These are phyloP conservation scores for Aureobasidium vineae DNA, from an alignment of 2,329 filamentous ascomycete genomes.

Conservation along the genomic window DNA sequence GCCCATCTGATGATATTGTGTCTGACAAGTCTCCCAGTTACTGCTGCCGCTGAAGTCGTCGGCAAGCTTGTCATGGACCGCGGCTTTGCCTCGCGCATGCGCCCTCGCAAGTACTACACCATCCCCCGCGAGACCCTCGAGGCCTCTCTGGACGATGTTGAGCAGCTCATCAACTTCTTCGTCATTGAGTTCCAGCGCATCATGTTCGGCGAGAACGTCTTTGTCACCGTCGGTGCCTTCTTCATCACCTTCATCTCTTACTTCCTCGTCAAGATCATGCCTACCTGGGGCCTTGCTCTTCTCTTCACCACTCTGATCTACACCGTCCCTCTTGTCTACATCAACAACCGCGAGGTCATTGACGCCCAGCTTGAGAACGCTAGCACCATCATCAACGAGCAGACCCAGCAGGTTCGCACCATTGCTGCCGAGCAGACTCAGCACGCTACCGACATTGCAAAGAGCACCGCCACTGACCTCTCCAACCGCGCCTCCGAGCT, in stretches of 20 bases:
- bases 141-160: constrained; percentile 59
- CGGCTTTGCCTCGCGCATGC: constrained; percentile 60
- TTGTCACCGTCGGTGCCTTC: constrained; percentile 60
- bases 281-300: constrained; percentile 63
- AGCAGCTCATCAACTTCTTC: constrained; percentile 66
- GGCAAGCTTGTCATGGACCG: constrained; percentile 57
- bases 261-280: constrained; percentile 64
- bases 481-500: constrained; percentile 59
- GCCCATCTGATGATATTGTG: constrained; percentile 2
- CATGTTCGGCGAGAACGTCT: constrained; percentile 64
- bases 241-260: constrained; percentile 58
- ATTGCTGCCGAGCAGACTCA: constrained; percentile 60
- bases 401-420: constrained; percentile 60
- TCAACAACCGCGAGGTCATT: constrained; percentile 64
- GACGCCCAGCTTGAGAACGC: constrained; percentile 59
- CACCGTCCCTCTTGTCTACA: constrained; percentile 61
- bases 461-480: constrained; percentile 60
- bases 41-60: constrained; percentile 56
- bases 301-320: constrained; percentile 57
- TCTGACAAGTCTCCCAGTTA: constrained; percentile 44
- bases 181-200: constrained; percentile 66
- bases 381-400: constrained; percentile 55
- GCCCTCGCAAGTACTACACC: constrained; percentile 64
- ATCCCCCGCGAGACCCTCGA: constrained; percentile 64
- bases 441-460: constrained; percentile 57